A percentile compares a stretch with the other conserved stretches of the same genome.
phyloP scores from a whole-genome alignment of 495 filamentous ascomycete species.

The Penicillium herquei region DNA sequence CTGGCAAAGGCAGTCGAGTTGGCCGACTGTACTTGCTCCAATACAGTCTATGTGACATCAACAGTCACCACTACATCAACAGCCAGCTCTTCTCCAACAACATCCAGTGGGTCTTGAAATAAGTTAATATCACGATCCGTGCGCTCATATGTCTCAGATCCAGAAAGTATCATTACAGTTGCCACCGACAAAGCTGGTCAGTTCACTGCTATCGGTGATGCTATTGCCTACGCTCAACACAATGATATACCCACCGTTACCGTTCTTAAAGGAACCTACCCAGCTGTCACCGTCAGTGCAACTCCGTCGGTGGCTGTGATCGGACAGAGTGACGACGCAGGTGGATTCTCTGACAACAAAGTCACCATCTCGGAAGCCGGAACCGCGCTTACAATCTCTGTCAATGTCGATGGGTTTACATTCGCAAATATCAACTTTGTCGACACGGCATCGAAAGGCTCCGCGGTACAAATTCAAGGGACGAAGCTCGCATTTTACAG shows the following conservation, averaged over 20 bases:
- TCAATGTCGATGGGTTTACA: conserved; percentile 5
- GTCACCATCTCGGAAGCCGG: conserved; percentile 4
- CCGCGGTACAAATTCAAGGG: conserved; percentile 1
- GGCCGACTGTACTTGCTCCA: conserved; percentile 1
- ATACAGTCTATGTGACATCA: background rate
- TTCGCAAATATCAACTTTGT: conserved; percentile 15
- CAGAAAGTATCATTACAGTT: conserved; percentile 4
- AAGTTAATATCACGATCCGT: background rate
- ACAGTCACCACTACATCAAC: background rate
- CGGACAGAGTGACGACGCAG: background rate
- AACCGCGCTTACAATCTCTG: conserved; percentile 4
- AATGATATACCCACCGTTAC: conserved; percentile 13
- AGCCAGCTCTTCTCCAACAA: background rate
- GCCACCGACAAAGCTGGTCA: conserved; percentile 10
- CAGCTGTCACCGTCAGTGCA: conserved; percentile 15
- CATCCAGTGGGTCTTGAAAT: background rate
- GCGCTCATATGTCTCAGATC: background rate
- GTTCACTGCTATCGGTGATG: conserved; percentile 13
- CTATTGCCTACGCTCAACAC: conserved; percentile 12
- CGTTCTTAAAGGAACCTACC: conserved; percentile 12
- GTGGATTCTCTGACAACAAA: conserved; percentile 11
- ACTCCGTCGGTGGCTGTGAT: conserved; percentile 9
- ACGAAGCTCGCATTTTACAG: conserved; percentile 8
- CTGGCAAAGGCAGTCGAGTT: background rate
- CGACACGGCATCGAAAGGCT: conserved; percentile 1